phyloP scores from a whole-genome alignment of 257 asterid genomes.

The Solanum arcanum region DNA sequence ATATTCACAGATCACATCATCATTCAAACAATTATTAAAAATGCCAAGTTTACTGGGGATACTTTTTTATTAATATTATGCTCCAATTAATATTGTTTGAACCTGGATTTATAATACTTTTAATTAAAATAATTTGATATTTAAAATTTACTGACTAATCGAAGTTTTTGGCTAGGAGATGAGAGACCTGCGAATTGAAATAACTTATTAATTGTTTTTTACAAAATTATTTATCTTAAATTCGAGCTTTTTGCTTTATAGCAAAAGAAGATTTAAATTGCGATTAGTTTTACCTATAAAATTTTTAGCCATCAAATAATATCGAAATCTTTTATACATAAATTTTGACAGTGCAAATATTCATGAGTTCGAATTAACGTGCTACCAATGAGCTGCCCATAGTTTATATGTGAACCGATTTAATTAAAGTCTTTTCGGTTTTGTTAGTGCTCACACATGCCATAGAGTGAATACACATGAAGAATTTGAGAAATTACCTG shows the following conservation, averaged over 20 bases:
- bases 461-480: not conserved
- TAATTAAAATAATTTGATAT: not conserved
- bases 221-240: too few relatives aligned
- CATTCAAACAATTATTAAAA: not conserved
- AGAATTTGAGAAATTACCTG: not conserved
- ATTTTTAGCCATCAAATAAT: rapidly evolving
- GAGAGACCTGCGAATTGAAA: not conserved
- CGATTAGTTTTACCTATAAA: too few relatives aligned
- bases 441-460: not conserved
- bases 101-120: not conserved
- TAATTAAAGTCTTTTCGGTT: not conserved
- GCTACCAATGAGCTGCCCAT: not conserved
- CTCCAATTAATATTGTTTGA: not conserved
- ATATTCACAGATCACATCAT: not conserved
- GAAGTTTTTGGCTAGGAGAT: not conserved
- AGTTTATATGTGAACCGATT: not conserved
- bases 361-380: not conserved
- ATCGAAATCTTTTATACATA: not conserved
- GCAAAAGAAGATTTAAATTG: too few relatives aligned
- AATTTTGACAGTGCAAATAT: not conserved
- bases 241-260: rapidly evolving
- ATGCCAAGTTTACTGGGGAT: not conserved
- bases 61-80: not conserved
- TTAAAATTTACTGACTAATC: not conserved
- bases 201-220: too few relatives aligned